Evolutionary conservation across 371 early-diverging fungal species (phyloP), one percentile per base, ranked within the genome.

Genomic region (Basidiobolus heterosporus): DNA sequence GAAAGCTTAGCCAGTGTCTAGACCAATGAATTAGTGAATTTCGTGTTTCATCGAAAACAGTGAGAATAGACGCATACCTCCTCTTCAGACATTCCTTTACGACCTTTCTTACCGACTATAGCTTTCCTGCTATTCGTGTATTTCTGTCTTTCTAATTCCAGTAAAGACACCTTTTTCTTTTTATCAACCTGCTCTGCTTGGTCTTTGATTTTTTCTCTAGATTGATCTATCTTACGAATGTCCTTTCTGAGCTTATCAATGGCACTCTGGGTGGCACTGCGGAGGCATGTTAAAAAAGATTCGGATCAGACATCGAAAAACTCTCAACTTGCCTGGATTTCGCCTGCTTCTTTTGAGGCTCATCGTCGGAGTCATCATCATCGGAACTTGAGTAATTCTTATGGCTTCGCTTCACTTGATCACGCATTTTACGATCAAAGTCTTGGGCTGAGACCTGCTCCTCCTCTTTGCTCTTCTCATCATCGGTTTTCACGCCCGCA

Each of bases 161-260:
- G 49, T 20, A 71, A 54, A 1, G 75, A 75, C 2, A 59, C 48
- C 38, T 74, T 75, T 40, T 61, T 58, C 20, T 60, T 54, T 42
- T 59, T 53, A n/a, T 49, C 46, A 41, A 50, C 48, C 37, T 56
- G 42, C 17, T 30, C 47, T 45, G 41, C 41, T 45, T 17, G 46
- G 8, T 40, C 50, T 22, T 60, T 55, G 5, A 53, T 57, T 0
- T 52, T 56, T 6, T 42, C 48, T 1, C 48, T 49, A n/a, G 60
- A 52, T 38, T 61, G 58, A 16, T 67, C 64, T 51, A 74, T 66
- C 46, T 69, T 65, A 13, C 66, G 70, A 43, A 75, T 74, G 24
- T 78, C 78, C 22, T 62, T 54, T 41, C 70, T 72, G 17, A 78
- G 46, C 20, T 67, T 61, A 38, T 69, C 70, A 20, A 74, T 73